Evolutionary conservation across 805 yeast genomes (phyloP).

Genomic region (Cyberlindnera meyerae): DNA sequence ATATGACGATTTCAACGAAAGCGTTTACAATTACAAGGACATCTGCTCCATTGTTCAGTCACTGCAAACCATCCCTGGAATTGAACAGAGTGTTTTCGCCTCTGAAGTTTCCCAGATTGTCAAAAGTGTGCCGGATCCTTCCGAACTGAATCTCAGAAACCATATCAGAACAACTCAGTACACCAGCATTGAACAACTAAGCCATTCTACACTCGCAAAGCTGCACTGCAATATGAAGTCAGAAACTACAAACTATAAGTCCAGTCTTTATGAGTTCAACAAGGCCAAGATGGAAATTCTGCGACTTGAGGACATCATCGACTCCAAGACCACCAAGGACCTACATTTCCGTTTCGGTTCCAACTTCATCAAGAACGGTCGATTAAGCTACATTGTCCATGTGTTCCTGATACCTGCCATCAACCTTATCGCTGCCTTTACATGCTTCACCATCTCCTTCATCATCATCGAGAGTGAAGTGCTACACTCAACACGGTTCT

Average conservation of each 20-base stretch:
- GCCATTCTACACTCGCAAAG: conserved; percentile 41
- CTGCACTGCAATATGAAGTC: conserved; percentile 48
- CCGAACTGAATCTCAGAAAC: conserved; percentile 17
- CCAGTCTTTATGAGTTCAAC: conserved; percentile 55
- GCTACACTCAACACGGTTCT: conserved; percentile 61
- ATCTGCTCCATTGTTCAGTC: conserved; percentile 54
- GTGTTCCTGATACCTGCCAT: conserved; percentile 42
- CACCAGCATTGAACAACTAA: conserved; percentile 24
- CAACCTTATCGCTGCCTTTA: conserved; percentile 39
- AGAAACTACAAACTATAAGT: conserved; percentile 46
- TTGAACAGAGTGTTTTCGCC: conserved; percentile 18
- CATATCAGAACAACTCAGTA: conserved; percentile 24
- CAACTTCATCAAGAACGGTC: conserved; percentile 34
- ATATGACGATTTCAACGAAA: conserved; percentile 59
- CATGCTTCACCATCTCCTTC: conserved; percentile 42
- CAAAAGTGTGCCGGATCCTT: conserved; percentile 13
- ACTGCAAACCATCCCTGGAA: conserved; percentile 29
- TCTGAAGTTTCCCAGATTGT: conserved; percentile 13
- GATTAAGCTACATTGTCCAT: conserved; percentile 36
- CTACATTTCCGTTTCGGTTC: conserved; percentile 28
- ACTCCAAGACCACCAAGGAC: conserved; percentile 33
- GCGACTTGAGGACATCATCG: conserved; percentile 52
- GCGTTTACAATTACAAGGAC: conserved; percentile 58
- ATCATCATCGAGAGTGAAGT: conserved; percentile 68
- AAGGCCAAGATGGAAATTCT: conserved; percentile 44